Evolutionary conservation across 345 rosid genomes (phyloP), one percentile per base, ranked within the genome.

Genomic region (Excoecaria agallocha): DNA sequence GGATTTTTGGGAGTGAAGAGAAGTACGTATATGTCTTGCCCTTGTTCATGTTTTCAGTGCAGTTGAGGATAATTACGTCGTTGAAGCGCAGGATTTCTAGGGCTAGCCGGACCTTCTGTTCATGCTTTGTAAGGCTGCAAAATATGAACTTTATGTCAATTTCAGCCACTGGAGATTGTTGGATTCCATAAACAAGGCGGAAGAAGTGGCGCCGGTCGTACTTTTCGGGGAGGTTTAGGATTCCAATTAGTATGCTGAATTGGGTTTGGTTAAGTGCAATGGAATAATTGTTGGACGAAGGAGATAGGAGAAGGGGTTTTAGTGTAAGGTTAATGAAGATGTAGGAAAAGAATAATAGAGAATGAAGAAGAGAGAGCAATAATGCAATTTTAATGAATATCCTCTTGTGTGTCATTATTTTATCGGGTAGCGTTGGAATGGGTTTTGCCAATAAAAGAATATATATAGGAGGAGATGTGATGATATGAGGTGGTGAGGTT

Each of bases 21-120:
- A 87, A 79, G 79, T 76, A 87, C 0, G 83, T 38, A 71, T 79
- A 76, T 46, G 90, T 87, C 67, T 87, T 85, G 8, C 84, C 86
- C 3, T 37, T 63, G 80, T 84, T 81, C 86, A 83, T 84, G 55
- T 87, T 87, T 65, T 87, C 85, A 8, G 69, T 70, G 85, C 85
- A 84, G 54, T 87, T 72, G 5, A 82, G 84, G 70, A 83, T 80
- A 38, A 85, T 70, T 20, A 83, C 76, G 76, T 85, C 85, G 46
- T 76, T 43, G 74, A 76, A 87, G 4, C 77, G 79, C 38, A 78
- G 45, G 39, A 78, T 82, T 51, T 83, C 84, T 5, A 82, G 78
- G 17, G 82, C 61, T 7, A 87, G 6, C 3, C 74, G 20, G 0
- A 58, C 37, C 48, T 56, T 82, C 38, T 83, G 87, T 16, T 82